phyloP scores from a whole-genome alignment of 371 early-diverging fungal species.

The Syncephalastrum monosporum region DNA sequence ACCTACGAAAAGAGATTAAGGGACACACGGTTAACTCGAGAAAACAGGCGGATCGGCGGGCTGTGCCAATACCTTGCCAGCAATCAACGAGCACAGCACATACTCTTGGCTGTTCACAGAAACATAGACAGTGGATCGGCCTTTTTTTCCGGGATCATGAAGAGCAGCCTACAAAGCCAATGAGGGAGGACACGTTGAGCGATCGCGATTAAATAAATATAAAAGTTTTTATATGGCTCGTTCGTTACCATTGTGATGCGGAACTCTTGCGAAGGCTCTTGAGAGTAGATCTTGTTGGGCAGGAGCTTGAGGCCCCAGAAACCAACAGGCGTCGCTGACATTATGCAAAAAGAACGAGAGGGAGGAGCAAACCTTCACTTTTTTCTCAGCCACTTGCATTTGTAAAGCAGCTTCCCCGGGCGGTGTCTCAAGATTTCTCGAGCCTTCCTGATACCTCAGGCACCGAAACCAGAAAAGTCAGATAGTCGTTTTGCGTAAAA shows the following conservation, averaged over 20 bases:
- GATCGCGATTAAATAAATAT: not conserved
- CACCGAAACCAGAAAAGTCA: not conserved
- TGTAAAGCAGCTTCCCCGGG: not conserved
- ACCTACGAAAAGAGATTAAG: conserved; percentile 7
- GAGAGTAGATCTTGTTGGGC: conserved; percentile 65
- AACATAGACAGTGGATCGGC: conserved; percentile 63
- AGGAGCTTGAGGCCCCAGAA: conserved; percentile 50
- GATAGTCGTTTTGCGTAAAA: not conserved
- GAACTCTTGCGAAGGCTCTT: conserved; percentile 72
- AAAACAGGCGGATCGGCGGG: not conserved
- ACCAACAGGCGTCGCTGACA: not conserved
- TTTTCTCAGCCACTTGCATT: not conserved
- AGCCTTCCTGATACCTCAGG: conserved; percentile 12
- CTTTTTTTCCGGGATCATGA: conserved; percentile 40
- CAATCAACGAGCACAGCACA: conserved; percentile 61
- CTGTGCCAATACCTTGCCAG: conserved; percentile 14
- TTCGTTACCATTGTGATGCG: conserved; percentile 69
- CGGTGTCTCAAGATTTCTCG: conserved; percentile 24
- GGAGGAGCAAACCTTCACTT: not conserved
- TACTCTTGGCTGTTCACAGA: conserved; percentile 69
- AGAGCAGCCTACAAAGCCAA: conserved; percentile 61
- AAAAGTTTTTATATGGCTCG: conserved; percentile 30
- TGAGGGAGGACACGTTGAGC: not conserved
- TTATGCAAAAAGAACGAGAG: not conserved
- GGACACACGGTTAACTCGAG: not conserved